Evolutionary conservation across 257 asterid species (phyloP).

Genomic region (Nicotiana tabacum): DNA sequence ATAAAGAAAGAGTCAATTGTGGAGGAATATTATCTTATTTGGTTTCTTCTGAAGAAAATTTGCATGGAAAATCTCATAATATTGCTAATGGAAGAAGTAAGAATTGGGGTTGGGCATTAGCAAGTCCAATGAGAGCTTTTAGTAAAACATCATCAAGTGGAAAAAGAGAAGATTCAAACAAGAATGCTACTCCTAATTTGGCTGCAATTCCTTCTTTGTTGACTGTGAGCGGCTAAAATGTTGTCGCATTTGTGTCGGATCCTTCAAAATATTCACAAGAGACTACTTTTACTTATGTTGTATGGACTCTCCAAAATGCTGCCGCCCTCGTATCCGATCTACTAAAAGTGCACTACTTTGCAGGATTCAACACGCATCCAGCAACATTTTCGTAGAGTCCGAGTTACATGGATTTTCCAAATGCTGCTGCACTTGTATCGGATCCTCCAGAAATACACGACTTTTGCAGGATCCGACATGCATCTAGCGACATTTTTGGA

Average conservation of each 20-base stretch:
- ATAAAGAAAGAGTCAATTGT: slow-evolving; percentile 74
- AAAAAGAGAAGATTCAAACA: slow-evolving; percentile 47
- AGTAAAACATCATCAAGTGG: slow-evolving; percentile 46
- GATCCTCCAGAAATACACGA: too few species aligned
- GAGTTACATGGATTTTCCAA: too few species aligned
- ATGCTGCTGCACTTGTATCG: accelerated
- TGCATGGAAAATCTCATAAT: slow-evolving; percentile 29
- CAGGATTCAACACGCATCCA: too few species aligned
- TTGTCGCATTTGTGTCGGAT: too few species aligned
- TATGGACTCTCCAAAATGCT: too few species aligned
- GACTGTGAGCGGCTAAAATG: slow-evolving; percentile 55
- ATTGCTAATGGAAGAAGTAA: slow-evolving; percentile 73
- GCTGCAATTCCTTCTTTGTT: slow-evolving; percentile 82
- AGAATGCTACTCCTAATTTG: slow-evolving; percentile 68
- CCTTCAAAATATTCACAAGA: too few species aligned
- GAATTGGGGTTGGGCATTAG: slow-evolving; percentile 99
- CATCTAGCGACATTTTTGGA: too few species aligned
- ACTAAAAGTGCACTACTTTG: too few species aligned
- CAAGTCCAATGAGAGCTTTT: slow-evolving; percentile 96
- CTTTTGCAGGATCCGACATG: too few species aligned
- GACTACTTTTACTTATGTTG: too few species aligned
- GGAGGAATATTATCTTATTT: slow-evolving; percentile 76
- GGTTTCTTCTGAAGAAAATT: slow-evolving; percentile 57
- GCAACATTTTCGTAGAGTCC: too few species aligned
- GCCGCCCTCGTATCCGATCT: too few species aligned